Evolutionary conservation across 441 rosid genomes (phyloP), one percentile per base, ranked within the genome.

Genomic region (Viola pubescens): DNA sequence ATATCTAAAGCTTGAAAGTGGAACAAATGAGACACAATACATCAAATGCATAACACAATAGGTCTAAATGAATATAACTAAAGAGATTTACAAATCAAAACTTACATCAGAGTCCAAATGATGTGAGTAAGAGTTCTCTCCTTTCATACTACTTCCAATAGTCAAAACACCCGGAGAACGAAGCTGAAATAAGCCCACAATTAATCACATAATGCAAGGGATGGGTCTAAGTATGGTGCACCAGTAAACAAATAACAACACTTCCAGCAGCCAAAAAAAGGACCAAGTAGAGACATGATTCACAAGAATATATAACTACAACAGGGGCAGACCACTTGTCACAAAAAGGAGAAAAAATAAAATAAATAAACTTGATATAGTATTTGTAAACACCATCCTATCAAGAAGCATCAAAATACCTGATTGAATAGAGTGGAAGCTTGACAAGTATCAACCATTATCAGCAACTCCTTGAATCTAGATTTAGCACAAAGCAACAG

Each of bases 401-500:
- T 47, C 8, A 10, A 14, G 6, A 66, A 56, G 45, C 45, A 63
- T 60, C 16, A 16, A 59, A 57, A 58, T 57, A 92, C 99, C 95
- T 94, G 97, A 66, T 84, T 81, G 68, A 94, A 94, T 65, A 94
- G 91, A 70, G 97, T 94, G 63, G 97, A 86, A 58, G 97, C 99
- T 81, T 94, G 99, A 74, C 97, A 94, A 64, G 96, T 94, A 71
- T 94, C 97, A 77, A 88, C 96, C 97, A 94, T 88, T 75, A 94
- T 85, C 74, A 88, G 69, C 73, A 94, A 75, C 79, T 94, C 99
- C 87, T 94, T 94, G 73, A 94, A 94, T 81, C 96, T 86, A 58
- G 56, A 71, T 61, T 69, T 54, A 58, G 48, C 62, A 57, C 58
- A 73, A n/a, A 69, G 61, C 62, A 71, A 58, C 51, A 65, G 66